Conservation (phyloP, 2,329 filamentous ascomycete species). For the Fusarium neocosmosporiellum region DNA sequence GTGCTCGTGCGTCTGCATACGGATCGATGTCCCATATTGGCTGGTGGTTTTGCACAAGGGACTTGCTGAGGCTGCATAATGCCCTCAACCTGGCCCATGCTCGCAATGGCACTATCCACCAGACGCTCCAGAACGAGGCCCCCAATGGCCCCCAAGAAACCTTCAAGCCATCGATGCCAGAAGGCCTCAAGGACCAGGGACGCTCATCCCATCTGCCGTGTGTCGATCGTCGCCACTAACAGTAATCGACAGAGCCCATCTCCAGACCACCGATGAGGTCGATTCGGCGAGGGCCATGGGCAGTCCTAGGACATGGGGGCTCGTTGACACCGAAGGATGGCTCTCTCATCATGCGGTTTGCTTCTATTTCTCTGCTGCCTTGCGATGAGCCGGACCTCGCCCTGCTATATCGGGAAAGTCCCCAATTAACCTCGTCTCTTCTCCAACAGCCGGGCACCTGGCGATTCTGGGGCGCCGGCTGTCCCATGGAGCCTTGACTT, state of each 20-base stretch:
- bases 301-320: constrained; percentile 23
- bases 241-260: constrained; percentile 20
- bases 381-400: constrained; percentile 7
- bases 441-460: constrained; percentile 26
- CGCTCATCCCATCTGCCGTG: constrained; percentile 29
- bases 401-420: constrained; percentile 22
- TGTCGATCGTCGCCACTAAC: constrained; percentile 35
- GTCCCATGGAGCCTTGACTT: constrained; percentile 11
- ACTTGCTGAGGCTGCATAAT: constrained; percentile 31
- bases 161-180: constrained; percentile 10
- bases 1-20: constrained; percentile 18
- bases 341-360: constrained; percentile 14
- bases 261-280: constrained; percentile 13
- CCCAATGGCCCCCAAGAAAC: constrained; percentile 2
- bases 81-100: constrained; percentile 22
- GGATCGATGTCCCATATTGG: constrained; percentile 2
- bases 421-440: constrained; percentile 11
- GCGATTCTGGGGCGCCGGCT: constrained; percentile 23
- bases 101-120: constrained; percentile 12
- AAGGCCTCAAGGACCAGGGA: constrained; percentile 14
- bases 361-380: constrained; percentile 5
- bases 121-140: constrained; percentile 18
- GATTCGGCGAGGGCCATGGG: constrained; percentile 1
- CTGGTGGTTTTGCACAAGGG: constrained; percentile 1
- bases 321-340: constrained; percentile 25